Evolutionary conservation across 495 filamentous ascomycete species (phyloP), one percentile per base, ranked within the genome.

Genomic region (Chaetomium fimeti): DNA sequence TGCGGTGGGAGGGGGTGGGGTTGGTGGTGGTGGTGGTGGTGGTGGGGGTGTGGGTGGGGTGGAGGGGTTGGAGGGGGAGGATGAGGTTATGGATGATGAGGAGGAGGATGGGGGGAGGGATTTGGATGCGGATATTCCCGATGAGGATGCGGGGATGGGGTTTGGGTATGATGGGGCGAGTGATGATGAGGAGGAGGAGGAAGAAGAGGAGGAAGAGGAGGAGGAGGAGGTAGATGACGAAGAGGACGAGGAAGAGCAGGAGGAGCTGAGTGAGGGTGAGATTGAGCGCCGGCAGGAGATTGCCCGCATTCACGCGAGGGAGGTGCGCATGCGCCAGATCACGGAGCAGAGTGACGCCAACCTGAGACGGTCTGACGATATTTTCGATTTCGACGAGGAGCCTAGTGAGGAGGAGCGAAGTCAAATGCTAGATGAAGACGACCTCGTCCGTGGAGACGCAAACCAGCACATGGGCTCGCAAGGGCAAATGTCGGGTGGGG

Each of bases 71-170:
- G 75, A 65, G 49, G 60, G 77, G 51, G 87, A 87, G 67, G 83
- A 82, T 38, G 85, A 49, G 45, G 45, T 36, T 36, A 36, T 36
- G n/a, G 20, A 87, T 45, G 24, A 66, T 55, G 75, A 47, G n/a
- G 43, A 47, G 2, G n/a, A 5, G 0, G 71, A 62, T 49, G 48
- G 48, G 4, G 75, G 65, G 13, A 65, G 78, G 62, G 85, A 90
- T 78, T 68, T 89, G 62, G 87, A 90, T 72, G 87, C 84, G 56
- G 87, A 89, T 12, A 83, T 89, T 9, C 87, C 87, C 0, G 86
- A 89, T 61, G 87, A 84, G 12, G 86, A 85, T 25, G 77, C 64
- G 1, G 72, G 65, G 7, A 22, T 38, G 55, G 82, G 76, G 22
- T 77, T 82, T 56, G 81, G 78, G 24, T 72, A 71, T 47, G 79